A percentile compares a stretch with the other conserved stretches of the same genome.
These are phyloP conservation scores for Onygenales sp. DNA, from an alignment of 2,329 filamentous ascomycete genomes.

Conservation along the genomic window DNA sequence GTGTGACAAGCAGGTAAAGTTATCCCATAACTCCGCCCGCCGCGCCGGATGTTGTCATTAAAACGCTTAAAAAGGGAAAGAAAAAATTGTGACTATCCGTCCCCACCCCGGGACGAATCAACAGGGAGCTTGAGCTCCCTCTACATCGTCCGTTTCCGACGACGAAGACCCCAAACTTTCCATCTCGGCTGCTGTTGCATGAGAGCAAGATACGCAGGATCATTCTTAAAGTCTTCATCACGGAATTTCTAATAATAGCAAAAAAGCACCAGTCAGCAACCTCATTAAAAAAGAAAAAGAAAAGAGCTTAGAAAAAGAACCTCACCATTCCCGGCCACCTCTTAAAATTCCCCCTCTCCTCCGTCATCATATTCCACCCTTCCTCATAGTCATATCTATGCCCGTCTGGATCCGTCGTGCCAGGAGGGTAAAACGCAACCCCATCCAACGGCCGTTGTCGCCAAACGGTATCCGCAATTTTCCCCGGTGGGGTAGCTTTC, in stretches of 20 bases:
- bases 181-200: neutral
- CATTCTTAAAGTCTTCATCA: constrained; percentile 31
- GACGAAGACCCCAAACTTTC: neutral
- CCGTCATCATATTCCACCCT: constrained; percentile 76
- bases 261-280: constrained; percentile 8
- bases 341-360: constrained; percentile 56
- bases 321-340: constrained; percentile 65
- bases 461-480: constrained; percentile 62
- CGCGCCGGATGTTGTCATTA: too few relatives aligned
- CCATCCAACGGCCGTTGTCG: constrained; percentile 74
- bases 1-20: too few relatives aligned
- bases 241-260: constrained; percentile 25
- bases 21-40: too few relatives aligned
- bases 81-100: too few relatives aligned
- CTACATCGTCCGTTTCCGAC: neutral
- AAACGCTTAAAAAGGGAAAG: too few relatives aligned
- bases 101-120: too few relatives aligned
- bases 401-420: constrained; percentile 58
- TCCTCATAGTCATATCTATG: constrained; percentile 70
- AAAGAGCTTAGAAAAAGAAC: constrained; percentile 12
- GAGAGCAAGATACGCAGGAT: constrained; percentile 14
- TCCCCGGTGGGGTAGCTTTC: constrained; percentile 69
- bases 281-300: neutral
- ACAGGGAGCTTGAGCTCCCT: too few relatives aligned
- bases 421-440: constrained; percentile 65